Base-by-base conservation (phyloP, 2,329 filamentous ascomycete genomes). In the Curvularia lunata region DNA sequence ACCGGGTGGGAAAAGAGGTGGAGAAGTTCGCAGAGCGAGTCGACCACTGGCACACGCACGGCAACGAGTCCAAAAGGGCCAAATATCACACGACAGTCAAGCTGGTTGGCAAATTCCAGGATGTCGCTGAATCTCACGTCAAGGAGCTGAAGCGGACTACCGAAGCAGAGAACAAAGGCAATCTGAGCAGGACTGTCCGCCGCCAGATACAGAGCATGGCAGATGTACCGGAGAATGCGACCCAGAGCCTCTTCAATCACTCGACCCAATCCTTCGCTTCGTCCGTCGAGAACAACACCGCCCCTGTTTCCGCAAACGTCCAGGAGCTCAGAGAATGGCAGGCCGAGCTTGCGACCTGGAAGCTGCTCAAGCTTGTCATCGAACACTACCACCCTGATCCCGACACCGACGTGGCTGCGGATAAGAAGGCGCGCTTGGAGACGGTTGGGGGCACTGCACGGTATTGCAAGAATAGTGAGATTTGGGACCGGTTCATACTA, bases 341-440 rank as follows among this genome's bases (percentile, higher is more conserved):
- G 75, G 84, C 90, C 63, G 95, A 99, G 77, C 86, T 88, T 40
- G 91, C 96, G 68, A 95, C 92, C 0, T 99, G 95, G 95, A 88
- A 96, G 71, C 82, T 98, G 27, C 80, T 98, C 57, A 85, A 87
- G 48, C 85, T 91, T 38, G 82, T 96, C 59, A 83, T 97, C 50
- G 87, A 89, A 10, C 85, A 91, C 67, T 88, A 91, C 71, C 79
- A 81, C 64, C 78, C 79, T 43, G 68, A 72, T 32, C 74, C 75
- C 10, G 73, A 68, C 4, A 67, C 67, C 13, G 69, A 79, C 52
- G 57, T 66, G 2, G 64, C 68, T 25, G 64, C 71, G 19, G 70
- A 74, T 52, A 77, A 75, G 54, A 67, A 70, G 50, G 63, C 71
- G 40, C 69, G 60, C 21, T 51, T 81, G 48, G 67, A 66, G 19